Evolutionary conservation across 1,284 basidiomycete species (phyloP), one percentile per base, ranked within the genome.

Genomic region (Austroboletus niveus): DNA sequence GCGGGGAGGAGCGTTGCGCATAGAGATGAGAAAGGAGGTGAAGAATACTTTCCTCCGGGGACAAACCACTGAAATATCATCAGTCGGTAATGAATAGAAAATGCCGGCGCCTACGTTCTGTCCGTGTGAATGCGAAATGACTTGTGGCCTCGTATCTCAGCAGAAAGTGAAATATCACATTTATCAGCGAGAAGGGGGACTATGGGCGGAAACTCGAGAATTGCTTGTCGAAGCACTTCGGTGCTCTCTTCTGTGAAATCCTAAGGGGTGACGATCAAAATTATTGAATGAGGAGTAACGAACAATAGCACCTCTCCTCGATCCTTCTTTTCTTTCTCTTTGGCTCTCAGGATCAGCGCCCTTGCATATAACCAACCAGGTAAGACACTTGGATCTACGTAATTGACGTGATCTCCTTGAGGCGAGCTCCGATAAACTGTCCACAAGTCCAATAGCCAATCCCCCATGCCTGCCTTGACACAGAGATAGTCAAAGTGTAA

Each of bases 401-500:
- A 70, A 8, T 63, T 65, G 38, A 68, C 64, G 8, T 40, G 48
- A 39, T 52, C 46, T 61, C 32, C 36, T 20, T 31, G 14, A 38
- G 36, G 35, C 4, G 30, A 45, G 57, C 45, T 35, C 60, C 51
- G 58, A 61, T 59, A 68, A 61, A 58, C 62, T 15, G 80, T 75
- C 59, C 81, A 85, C 44, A 93, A 68, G 24, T 86, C 80, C 20
- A 93, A 66, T 9, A 96, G 64, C 94, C 93, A 97, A 36, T 84
- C 75, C 8, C 75, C 66, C 79, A 93, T 85, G n/a, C 83, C 83
- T 0, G 85, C 76, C 68, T 93, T 94, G 57, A 92, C 74, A 1
- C 90, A 84, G 10, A 97, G 75, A 64, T 85, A 89, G 60, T 97
- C 94, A 6, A 94, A 77, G 71, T 92, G 89, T n/a, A 93, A 72